Base-by-base conservation (phyloP, 371 early-diverging fungal genomes). In the Mucor circinelloides region DNA sequence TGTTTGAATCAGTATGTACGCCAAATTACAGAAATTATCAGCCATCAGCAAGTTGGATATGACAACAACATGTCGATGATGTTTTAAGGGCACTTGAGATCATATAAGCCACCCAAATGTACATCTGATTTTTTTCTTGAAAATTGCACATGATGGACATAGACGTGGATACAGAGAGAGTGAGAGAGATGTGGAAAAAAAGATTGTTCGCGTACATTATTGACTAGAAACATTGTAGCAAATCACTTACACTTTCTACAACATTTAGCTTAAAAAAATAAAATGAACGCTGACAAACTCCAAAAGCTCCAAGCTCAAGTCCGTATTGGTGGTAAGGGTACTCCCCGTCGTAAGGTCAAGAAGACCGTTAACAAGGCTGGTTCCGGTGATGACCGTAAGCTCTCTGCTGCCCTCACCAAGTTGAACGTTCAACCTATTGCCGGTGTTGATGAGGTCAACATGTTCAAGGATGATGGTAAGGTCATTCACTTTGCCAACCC, bases 361-460 rank as follows among this genome's bases (percentile, higher is more conserved):
- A 77, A 74, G 70, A 70, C 65, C 72, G 84, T 91, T 75, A 93
- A 92, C 89, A 96, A 89, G 84, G 69, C 86, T 58, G 64, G 86
- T 62, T 71, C 80, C 59, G 89, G 87, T 68, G 87, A 90, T 80
- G 97, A 97, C 87, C 94, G 94, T 82, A 96, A 95, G 90, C 90
- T 97, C 66, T 89, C 90, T 73, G 84, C 89, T 67, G 87, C 91
- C 36, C 83, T 97, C 67, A 93, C 91, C 82, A 96, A 95, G 88
- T 85, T 97, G 69, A 94, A 93, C 76, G 91, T 93, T 63, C 94
- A 93, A 84, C 87, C 91, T 70, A 87, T 97, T 71, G 65, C 79
- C 68, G 89, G 85, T 71, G 93, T 99, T 78, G 98, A 97, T 82
- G 96, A 97, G 78, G 97, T 98, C 86, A 99, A 98, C 94, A 96